Conservation (phyloP, 371 early-diverging fungal species). For the Apophysomyces trapeziformis region DNA sequence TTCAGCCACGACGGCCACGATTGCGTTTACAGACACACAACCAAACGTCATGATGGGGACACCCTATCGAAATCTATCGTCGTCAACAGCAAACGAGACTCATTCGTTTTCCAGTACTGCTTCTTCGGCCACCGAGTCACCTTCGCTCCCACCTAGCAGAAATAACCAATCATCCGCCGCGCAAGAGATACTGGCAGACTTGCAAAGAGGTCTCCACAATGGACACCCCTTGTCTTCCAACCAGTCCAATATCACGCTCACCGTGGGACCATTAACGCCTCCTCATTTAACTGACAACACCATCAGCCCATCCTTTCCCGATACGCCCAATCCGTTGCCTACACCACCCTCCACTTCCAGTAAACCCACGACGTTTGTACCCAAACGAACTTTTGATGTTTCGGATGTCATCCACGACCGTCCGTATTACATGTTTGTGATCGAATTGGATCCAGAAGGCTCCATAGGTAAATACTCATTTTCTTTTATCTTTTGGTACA, state of each 20-base stretch:
- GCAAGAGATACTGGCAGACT: too few species aligned
- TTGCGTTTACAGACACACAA: not conserved
- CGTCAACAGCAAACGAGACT: not conserved
- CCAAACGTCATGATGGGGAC: not conserved
- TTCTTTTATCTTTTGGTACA: not conserved
- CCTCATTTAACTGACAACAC: slow-evolving; percentile 17
- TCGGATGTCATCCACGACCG: slow-evolving; percentile 25
- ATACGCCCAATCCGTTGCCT: not conserved
- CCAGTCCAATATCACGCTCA: not conserved
- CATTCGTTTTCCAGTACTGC: too few species aligned
- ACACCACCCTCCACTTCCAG: slow-evolving; percentile 7
- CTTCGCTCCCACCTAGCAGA: too few species aligned
- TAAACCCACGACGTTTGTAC: not conserved
- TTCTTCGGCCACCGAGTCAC: too few species aligned
- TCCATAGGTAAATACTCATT: slow-evolving; percentile 21
- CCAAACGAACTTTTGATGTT: slow-evolving; percentile 8
- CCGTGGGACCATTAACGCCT: not conserved
- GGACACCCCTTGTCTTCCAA: not conserved
- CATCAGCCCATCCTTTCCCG: not conserved
- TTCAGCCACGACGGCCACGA: not conserved
- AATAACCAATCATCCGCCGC: too few species aligned
- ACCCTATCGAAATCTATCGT: not conserved
- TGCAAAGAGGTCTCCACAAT: not conserved
- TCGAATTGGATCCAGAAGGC: slow-evolving; percentile 25
- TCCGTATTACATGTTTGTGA: slow-evolving; percentile 23